Evolutionary conservation across 2,329 filamentous ascomycete genomes (phyloP), one percentile per base, ranked within the genome.

Genomic region (Penicillium sp.): DNA sequence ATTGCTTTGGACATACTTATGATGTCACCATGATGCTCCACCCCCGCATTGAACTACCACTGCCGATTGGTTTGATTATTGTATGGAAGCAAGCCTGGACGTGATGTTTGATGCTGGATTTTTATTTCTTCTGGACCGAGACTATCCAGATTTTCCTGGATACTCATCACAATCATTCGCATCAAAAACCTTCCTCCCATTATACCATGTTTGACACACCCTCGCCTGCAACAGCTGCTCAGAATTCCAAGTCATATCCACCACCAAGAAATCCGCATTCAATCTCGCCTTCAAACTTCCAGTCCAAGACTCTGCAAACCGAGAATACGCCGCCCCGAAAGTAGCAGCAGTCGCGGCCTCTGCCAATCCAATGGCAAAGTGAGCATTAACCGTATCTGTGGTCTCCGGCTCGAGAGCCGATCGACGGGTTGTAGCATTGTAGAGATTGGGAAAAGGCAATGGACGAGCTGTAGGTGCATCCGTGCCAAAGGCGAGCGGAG

Each of bases 391-490:
- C 2, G 64, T 64, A 28, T 55, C 54, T 3, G 61, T 59, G 1
- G 48, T 54, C 2, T 65, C 56, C 0, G 63, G 62, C 32, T 71
- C 59, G 22, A 65, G 59, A 1, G 68, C 66, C 4, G 67, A 70
- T 26, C 62, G 62, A 34, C 71, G 59, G 4, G 70, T 74, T 0
- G 70, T 72, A 9, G 70, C 71, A 33, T 69, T 66, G 39, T 74
- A 73, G 20, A 74, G 41, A 45, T 74, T 74, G 2, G 60, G 61
- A 26, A 73, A 52, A 8, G 70, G 65, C 6, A 60, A 52, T 41
- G 71, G 65, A 1, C 64, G 64, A 1, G 71, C 71, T 2, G 71
- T 74, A 0, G 71, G 71, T 0, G 69, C 61, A 48, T 74, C 71
- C 1, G 68, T 68, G 0, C 71, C 71, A 30, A 74, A 61, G 0